Evolutionary conservation across 805 yeast genomes (phyloP).

Genomic region (Teunomyces atbi): DNA sequence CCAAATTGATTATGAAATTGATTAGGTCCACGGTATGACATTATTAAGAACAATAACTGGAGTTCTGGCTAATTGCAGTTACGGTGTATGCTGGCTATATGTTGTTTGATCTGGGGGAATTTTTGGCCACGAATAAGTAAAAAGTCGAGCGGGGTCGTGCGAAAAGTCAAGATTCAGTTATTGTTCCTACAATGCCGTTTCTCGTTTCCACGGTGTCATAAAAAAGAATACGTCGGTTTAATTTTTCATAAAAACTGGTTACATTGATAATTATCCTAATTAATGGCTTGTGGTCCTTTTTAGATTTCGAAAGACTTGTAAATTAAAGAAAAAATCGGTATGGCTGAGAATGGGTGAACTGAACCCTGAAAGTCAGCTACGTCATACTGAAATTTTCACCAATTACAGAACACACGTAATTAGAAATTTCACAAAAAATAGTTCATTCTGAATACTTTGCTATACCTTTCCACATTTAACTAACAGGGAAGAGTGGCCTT

Average conservation of each 20-base stretch:
- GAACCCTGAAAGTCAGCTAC: background rate
- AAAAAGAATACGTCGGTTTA: no score
- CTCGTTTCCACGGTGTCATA: no score
- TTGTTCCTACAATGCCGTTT: background rate
- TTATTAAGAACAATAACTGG: slow-evolving; percentile 8
- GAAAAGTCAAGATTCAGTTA: background rate
- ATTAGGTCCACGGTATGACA: slow-evolving; percentile 47
- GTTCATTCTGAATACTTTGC: background rate
- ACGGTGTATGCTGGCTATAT: background rate
- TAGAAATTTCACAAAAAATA: background rate
- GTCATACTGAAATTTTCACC: background rate
- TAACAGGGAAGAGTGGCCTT: background rate
- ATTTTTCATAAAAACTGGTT: no score
- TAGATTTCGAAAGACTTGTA: no score
- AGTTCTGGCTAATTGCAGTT: background rate
- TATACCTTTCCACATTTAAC: no score
- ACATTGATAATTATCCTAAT: no score
- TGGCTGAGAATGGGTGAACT: background rate
- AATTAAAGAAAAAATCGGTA: background rate
- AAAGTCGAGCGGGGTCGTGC: slow-evolving; percentile 1
- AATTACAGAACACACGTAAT: background rate
- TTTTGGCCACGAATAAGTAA: background rate
- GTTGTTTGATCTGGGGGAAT: background rate
- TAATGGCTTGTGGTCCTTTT: no score
- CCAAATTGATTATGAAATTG: slow-evolving; percentile 41